Conservation (phyloP, 2,329 filamentous ascomycete genomes). For the Rhinocladiella similis region DNA sequence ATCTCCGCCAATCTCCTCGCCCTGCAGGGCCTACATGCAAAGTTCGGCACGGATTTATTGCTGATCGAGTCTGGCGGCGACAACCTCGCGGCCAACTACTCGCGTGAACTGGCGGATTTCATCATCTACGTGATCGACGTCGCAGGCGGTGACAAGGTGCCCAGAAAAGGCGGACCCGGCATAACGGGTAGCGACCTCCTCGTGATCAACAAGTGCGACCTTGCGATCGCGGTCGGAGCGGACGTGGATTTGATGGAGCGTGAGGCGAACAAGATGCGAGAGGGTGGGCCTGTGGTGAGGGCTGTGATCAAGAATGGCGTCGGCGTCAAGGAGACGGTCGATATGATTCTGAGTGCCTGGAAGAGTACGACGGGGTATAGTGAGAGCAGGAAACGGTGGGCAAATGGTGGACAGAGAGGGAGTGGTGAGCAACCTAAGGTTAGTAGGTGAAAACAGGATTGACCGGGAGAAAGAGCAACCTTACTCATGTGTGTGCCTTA, state of each 20-base stretch:
- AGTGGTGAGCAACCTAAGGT: slow-evolving; percentile 28
- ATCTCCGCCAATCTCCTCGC: slow-evolving; percentile 92
- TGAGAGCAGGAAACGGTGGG: slow-evolving; percentile 45
- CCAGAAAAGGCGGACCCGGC: slow-evolving; percentile 90
- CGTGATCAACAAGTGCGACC: slow-evolving; percentile 95
- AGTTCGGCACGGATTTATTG: slow-evolving; percentile 78
- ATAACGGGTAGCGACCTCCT: slow-evolving; percentile 95
- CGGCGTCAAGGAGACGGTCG: slow-evolving; percentile 81
- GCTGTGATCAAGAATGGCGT: slow-evolving; percentile 94
- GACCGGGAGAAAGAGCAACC: no score
- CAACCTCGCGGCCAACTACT: slow-evolving; percentile 97
- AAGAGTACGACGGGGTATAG: slow-evolving; percentile 76
- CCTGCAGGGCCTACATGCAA: slow-evolving; percentile 80
- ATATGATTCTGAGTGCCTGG: slow-evolving; percentile 88
- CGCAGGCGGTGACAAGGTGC: slow-evolving; percentile 93
- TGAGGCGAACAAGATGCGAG: slow-evolving; percentile 90
- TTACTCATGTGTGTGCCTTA: no score
- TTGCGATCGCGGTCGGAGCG: slow-evolving; percentile 86
- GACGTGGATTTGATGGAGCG: slow-evolving; percentile 92
- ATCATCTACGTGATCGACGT: slow-evolving; percentile 99
- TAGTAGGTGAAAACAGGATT: slow-evolving; percentile 7
- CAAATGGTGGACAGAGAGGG: slow-evolving; percentile 37
- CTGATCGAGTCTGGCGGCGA: slow-evolving; percentile 96
- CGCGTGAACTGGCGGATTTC: slow-evolving; percentile 88
- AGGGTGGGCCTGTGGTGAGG: slow-evolving; percentile 93